Conservation (phyloP, 305 asterid species). For the Solanum hybrid region DNA sequence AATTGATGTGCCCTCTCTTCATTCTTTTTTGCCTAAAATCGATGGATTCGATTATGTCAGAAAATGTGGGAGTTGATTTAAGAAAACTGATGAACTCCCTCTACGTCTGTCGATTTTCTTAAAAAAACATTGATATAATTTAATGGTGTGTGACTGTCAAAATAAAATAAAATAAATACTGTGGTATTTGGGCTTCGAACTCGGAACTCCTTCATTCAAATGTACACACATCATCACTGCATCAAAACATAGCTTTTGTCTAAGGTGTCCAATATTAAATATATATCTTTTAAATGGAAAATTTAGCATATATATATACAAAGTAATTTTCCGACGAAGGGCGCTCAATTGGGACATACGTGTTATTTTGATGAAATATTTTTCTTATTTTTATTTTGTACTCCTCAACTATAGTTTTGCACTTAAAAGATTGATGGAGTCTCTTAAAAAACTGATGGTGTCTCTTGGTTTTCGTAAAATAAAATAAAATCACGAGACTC, state of each 20-base stretch:
- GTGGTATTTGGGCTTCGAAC: no score
- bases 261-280: no score
- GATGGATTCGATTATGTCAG: neutral
- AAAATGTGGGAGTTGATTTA: neutral
- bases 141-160: no score
- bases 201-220: no score
- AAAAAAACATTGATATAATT: neutral
- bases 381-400: neutral
- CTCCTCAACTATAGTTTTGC: neutral
- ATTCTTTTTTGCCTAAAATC: neutral
- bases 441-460: neutral
- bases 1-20: neutral
- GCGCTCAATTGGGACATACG: no score
- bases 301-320: no score
- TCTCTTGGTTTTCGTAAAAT: neutral
- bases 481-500: neutral
- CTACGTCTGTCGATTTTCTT: neutral
- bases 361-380: neutral
- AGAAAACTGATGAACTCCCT: neutral
- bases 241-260: no score
- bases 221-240: no score
- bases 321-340: no score
- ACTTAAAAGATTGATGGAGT: neutral
- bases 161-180: no score
- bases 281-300: no score